phyloP scores from a whole-genome alignment of 73 alveolate genomes.

The Paramecium tetraurelia region DNA sequence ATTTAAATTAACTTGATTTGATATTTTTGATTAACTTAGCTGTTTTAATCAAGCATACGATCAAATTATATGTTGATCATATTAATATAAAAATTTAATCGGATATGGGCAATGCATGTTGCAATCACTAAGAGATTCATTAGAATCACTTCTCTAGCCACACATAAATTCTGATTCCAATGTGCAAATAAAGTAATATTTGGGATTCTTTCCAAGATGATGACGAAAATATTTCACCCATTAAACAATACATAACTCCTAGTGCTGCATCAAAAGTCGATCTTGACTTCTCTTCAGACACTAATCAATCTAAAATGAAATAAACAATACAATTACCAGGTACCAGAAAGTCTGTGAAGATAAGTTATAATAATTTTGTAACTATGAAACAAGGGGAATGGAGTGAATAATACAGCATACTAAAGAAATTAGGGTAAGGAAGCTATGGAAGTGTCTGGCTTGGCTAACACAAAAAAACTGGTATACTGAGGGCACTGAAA shows the following conservation, averaged over 20 bases:
- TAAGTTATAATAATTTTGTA: neutral
- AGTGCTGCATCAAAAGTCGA: slow-evolving; percentile 3
- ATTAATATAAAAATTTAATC: neutral
- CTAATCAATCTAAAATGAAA: neutral
- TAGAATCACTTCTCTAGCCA: neutral
- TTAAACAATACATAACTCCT: neutral
- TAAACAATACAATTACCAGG: neutral
- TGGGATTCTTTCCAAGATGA: neutral
- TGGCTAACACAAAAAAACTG: slow-evolving; percentile 76
- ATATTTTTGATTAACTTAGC: neutral
- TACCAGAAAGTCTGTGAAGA: neutral
- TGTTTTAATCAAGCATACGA: neutral
- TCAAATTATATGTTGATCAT: neutral
- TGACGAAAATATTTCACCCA: neutral
- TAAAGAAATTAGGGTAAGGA: slow-evolving; percentile 34
- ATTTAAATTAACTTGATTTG: neutral
- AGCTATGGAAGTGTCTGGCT: slow-evolving; percentile 85
- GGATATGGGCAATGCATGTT: neutral
- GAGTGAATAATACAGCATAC: neutral
- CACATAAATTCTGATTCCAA: neutral
- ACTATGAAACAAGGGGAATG: slow-evolving; percentile 3
- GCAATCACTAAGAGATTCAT: neutral
- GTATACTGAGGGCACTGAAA: slow-evolving; percentile 43
- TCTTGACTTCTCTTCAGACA: neutral
- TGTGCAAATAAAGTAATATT: neutral